Conservation (phyloP, 345 rosid genomes). For the Rhodamnia rubescens region DNA sequence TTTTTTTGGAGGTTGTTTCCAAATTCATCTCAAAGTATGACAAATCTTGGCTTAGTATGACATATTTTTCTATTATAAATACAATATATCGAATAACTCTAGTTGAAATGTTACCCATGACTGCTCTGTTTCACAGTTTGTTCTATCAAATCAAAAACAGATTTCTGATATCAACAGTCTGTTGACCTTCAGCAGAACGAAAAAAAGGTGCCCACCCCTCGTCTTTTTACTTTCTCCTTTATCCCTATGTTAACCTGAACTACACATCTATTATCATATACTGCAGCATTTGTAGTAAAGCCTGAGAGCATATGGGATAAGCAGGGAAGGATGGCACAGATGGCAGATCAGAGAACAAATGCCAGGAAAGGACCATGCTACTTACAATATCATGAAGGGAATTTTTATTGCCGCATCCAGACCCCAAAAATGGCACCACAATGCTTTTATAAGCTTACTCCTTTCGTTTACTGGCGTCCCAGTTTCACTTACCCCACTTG, state of each 20-base stretch:
- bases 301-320: background rate
- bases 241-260: background rate
- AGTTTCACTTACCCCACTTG: constrained; percentile 18
- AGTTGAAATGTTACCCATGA: background rate
- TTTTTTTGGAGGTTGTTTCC: background rate
- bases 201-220: background rate
- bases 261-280: background rate
- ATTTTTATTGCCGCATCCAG: constrained; percentile 67
- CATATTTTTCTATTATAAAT: background rate
- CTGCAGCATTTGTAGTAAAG: background rate
- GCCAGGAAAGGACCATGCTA: background rate
- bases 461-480: constrained; percentile 14
- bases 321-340: background rate
- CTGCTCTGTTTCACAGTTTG: background rate
- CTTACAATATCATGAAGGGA: constrained; percentile 73
- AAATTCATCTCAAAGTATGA: background rate
- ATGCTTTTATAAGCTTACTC: constrained; percentile 23
- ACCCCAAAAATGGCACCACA: constrained; percentile 48
- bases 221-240: background rate
- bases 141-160: background rate
- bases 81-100: background rate
- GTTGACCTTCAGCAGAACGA: background rate
- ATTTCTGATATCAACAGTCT: background rate
- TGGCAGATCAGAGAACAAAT: background rate
- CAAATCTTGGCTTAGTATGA: background rate